Percentiles rank a stretch among this genome's conserved stretches.
These are phyloP conservation scores for Suillus spraguei DNA, from an alignment of 768 basidiomycete genomes.

Conservation along the genomic window DNA sequence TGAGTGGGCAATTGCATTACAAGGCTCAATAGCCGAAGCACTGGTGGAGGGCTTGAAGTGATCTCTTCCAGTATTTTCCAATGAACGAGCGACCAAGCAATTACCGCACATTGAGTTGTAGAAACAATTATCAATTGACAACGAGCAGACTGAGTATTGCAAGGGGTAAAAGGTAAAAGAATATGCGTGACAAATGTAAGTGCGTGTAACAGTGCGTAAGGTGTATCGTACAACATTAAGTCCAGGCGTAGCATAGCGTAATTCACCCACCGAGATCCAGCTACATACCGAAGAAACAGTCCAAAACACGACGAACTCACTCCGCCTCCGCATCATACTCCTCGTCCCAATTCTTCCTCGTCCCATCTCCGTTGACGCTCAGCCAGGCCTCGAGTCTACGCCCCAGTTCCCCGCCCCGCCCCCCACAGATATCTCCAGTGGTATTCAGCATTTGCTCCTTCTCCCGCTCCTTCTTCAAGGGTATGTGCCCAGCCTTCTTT, in stretches of 20 bases:
- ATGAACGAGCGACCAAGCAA: not conserved
- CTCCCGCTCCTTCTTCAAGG: constrained; percentile 62
- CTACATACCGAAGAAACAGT: constrained; percentile 1
- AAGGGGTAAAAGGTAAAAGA: not conserved
- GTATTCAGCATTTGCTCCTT: constrained; percentile 70
- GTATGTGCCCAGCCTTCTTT: constrained; percentile 48
- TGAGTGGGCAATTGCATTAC: too few species aligned
- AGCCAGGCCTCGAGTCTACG: constrained; percentile 77
- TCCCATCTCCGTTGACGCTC: constrained; percentile 38
- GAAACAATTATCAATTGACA: not conserved
- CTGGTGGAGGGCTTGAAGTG: not conserved
- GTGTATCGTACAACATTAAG: constrained; percentile 7
- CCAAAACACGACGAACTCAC: not conserved
- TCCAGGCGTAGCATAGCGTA: not conserved
- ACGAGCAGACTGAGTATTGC: not conserved
- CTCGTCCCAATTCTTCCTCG: constrained; percentile 19
- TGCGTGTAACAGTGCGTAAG: not conserved
- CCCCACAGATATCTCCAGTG: constrained; percentile 78
- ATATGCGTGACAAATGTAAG: constrained; percentile 3
- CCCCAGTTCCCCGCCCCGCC: constrained; percentile 77
- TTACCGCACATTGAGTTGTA: not conserved
- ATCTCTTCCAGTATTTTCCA: not conserved
- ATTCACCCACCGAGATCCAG: not conserved
- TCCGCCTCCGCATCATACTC: constrained; percentile 30
- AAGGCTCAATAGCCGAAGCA: not conserved